phyloP scores from a whole-genome alignment of 345 rosid species.

The Salix koriyanagi region DNA sequence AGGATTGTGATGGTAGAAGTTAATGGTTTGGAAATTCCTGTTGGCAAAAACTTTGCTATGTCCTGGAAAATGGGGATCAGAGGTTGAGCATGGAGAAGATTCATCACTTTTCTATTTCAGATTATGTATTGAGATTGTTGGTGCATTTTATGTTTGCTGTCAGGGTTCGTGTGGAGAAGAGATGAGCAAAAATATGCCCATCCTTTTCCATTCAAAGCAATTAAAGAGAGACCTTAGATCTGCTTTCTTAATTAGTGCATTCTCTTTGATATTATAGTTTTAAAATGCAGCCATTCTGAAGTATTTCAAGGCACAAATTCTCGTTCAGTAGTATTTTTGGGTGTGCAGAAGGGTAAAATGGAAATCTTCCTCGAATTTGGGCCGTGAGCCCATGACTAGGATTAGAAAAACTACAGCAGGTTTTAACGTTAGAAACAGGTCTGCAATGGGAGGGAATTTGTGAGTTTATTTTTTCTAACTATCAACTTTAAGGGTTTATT shows the following conservation, averaged over 20 bases:
- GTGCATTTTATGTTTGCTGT: neutral
- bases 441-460: neutral
- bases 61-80: constrained; percentile 56
- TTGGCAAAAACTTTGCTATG: constrained; percentile 68
- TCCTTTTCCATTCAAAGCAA: constrained; percentile 29
- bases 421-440: neutral
- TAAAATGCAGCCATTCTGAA: constrained; percentile 6
- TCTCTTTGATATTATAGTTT: constrained; percentile 3
- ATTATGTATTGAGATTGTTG: constrained; percentile 1
- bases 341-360: neutral
- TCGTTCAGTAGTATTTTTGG: neutral
- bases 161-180: constrained; percentile 23
- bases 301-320: too few relatives aligned
- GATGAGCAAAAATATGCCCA: constrained; percentile 37
- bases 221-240: constrained; percentile 6
- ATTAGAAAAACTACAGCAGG: neutral
- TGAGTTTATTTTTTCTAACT: too few relatives aligned
- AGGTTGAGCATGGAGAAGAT: constrained; percentile 1
- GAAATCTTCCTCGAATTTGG: neutral
- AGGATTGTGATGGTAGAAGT: constrained; percentile 60
- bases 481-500: too few relatives aligned
- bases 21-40: constrained; percentile 48
- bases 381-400: neutral
- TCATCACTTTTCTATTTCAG: neutral
- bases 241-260: neutral